phyloP scores from a whole-genome alignment of 2,329 filamentous ascomycete genomes.

The Keithomyces neogunnii region DNA sequence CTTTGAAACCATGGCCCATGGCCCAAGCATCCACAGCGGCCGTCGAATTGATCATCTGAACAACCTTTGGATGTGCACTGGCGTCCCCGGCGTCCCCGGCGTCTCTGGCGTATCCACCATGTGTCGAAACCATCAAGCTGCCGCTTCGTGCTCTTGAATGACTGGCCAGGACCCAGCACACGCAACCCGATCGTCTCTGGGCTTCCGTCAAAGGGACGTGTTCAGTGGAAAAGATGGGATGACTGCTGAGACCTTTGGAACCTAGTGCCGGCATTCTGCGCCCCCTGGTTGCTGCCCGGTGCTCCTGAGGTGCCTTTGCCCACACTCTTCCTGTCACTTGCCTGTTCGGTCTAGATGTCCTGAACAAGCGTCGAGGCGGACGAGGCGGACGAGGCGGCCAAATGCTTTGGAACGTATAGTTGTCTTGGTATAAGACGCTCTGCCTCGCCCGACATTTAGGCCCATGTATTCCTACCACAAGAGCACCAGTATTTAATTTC shows the following conservation, averaged over 20 bases:
- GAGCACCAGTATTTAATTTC: slow-evolving; percentile 4
- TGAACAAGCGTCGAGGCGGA: background rate
- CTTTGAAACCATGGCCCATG: background rate
- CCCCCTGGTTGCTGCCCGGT: background rate
- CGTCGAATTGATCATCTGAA: too few species aligned
- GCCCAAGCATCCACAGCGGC: too few species aligned
- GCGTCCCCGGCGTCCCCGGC: too few species aligned
- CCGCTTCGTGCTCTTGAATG: background rate
- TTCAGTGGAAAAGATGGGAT: background rate
- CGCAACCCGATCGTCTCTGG: background rate
- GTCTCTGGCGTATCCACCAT: too few species aligned
- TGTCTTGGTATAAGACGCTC: slow-evolving; percentile 9
- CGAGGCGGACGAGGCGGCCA: background rate
- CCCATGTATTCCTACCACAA: slow-evolving; percentile 5
- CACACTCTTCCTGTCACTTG: background rate
- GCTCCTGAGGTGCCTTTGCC: background rate
- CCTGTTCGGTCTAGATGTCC: background rate
- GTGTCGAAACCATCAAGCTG: background rate
- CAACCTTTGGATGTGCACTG: too few species aligned
- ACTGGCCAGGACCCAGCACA: background rate
- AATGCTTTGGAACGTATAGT: background rate
- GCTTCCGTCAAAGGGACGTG: background rate
- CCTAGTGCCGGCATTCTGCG: background rate
- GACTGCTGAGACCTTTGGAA: background rate
- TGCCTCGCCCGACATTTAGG: background rate